These are phyloP conservation scores for Punica granatum DNA, from an alignment of 345 rosid genomes.

Conservation along the genomic window DNA sequence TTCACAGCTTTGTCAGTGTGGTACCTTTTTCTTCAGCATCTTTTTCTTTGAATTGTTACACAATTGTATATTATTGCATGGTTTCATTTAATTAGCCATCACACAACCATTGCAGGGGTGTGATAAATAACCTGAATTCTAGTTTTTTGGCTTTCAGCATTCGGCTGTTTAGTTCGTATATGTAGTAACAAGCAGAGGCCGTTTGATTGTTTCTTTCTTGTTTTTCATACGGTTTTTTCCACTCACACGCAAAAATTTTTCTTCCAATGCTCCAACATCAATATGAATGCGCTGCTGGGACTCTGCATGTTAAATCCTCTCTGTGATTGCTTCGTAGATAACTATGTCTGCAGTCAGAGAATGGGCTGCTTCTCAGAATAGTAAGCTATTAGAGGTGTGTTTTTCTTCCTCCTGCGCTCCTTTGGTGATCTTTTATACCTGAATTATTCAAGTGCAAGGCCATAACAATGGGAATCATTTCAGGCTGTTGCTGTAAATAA, in stretches of 20 bases:
- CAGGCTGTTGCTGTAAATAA: conserved; percentile 99
- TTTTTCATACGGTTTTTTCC: background rate
- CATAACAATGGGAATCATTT: background rate
- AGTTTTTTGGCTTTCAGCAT: background rate
- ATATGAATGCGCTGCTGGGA: background rate
- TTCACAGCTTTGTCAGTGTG: background rate
- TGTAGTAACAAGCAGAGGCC: background rate
- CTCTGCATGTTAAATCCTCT: background rate
- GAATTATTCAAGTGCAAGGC: background rate
- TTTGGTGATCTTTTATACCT: background rate
- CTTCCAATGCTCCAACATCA: background rate
- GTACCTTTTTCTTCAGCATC: background rate
- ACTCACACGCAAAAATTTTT: background rate
- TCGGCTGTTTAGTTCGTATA: background rate
- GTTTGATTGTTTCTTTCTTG: background rate
- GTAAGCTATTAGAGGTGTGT: conserved; percentile 72
- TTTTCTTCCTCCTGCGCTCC: background rate
- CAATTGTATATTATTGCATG: background rate
- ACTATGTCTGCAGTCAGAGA: conserved; percentile 99
- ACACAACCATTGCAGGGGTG: background rate
- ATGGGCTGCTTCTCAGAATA: conserved; percentile 97
- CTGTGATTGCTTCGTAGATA: conserved; percentile 34
- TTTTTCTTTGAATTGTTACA: background rate
- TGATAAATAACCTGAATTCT: background rate
- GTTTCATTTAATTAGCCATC: background rate